Conservation (phyloP, 176 grass and related monocot species). For the Rhipidocladum racemiflorum region DNA sequence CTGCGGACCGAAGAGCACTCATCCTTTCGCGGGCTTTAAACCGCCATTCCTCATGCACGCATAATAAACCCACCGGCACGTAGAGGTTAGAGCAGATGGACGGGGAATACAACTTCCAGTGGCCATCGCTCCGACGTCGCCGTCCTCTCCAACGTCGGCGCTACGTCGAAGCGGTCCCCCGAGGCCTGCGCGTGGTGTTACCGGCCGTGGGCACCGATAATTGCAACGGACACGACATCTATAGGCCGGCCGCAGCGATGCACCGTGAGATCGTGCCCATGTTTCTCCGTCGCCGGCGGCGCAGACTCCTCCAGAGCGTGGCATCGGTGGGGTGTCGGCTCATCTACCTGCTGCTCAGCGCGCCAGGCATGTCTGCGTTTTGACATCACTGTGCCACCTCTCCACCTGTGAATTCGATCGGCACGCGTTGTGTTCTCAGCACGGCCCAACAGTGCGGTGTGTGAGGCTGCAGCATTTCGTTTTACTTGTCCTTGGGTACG, state of each 20-base stretch:
- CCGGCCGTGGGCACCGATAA: background rate
- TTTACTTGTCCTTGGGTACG: background rate
- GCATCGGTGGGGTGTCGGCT: background rate
- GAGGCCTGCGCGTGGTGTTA: slow-evolving; percentile 8
- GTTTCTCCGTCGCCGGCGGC: background rate
- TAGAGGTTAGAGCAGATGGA: background rate
- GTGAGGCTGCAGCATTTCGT: background rate
- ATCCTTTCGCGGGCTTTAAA: background rate
- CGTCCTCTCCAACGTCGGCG: background rate
- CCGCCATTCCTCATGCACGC: background rate
- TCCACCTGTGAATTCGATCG: background rate
- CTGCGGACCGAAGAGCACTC: background rate
- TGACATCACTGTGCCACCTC: background rate
- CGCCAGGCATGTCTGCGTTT: background rate
- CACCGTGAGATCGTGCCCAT: background rate
- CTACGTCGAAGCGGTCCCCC: slow-evolving; percentile 8
- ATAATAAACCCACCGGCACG: background rate
- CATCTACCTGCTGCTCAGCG: background rate
- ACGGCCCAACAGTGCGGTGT: background rate
- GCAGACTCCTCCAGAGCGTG: background rate
- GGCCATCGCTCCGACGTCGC: background rate
- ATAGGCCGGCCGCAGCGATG: background rate
- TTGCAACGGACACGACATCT: background rate
- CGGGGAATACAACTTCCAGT: background rate
- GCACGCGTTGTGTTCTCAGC: background rate